A percentile compares a stretch with the other conserved stretches of the same genome.
phyloP scores from a whole-genome alignment of 345 rosid species.

The Leavenworthia alabamica region DNA sequence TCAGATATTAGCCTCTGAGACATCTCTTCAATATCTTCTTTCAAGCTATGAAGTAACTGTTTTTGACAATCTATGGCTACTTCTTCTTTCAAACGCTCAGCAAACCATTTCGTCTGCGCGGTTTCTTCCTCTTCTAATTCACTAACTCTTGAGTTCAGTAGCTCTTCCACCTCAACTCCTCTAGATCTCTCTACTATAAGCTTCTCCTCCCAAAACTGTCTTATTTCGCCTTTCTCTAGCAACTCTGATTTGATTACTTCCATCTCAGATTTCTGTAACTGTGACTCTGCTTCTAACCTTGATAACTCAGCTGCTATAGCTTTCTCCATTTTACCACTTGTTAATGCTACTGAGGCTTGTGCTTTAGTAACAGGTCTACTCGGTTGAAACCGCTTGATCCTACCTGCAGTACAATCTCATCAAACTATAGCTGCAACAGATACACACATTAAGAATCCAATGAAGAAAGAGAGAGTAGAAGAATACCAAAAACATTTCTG shows the following conservation, averaged over 20 bases:
- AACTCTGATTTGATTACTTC: constrained; percentile 58
- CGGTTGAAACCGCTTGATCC: constrained; percentile 74
- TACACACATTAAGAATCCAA: no score
- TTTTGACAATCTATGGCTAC: constrained; percentile 77
- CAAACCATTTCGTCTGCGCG: constrained; percentile 38
- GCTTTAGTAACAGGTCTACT: constrained; percentile 74
- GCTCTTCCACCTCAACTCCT: constrained; percentile 45
- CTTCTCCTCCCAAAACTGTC: constrained; percentile 57
- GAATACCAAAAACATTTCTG: constrained; percentile 80
- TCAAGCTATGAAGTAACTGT: constrained; percentile 54
- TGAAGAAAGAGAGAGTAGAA: no score
- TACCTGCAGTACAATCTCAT: no score
- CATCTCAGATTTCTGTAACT: constrained; percentile 43
- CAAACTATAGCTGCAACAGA: no score
- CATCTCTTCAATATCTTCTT: constrained; percentile 68
- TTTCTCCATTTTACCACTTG: constrained; percentile 61
- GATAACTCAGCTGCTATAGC: constrained; percentile 55
- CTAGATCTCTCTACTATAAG: constrained; percentile 45
- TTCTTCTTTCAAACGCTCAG: constrained; percentile 59
- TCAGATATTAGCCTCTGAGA: constrained; percentile 59
- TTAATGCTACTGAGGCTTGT: constrained; percentile 76
- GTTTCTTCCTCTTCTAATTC: constrained; percentile 57
- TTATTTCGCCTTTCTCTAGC: constrained; percentile 62
- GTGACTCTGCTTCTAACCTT: constrained; percentile 55
- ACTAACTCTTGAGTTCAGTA: constrained; percentile 30